Evolutionary conservation across 768 basidiomycete genomes (phyloP), one percentile per base, ranked within the genome.

Genomic region (Boletellus sp.): DNA sequence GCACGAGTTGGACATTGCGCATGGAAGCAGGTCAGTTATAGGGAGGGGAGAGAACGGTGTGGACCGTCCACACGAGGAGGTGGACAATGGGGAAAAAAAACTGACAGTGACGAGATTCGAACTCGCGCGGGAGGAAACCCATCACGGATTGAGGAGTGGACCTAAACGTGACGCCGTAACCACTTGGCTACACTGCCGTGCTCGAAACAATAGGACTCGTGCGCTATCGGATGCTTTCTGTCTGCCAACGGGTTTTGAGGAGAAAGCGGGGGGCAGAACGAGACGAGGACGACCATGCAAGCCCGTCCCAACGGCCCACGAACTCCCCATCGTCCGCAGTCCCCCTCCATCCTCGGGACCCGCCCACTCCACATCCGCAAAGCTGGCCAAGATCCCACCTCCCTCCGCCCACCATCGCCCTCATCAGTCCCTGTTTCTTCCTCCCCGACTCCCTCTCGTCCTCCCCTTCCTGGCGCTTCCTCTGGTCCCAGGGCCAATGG

Each of bases 161-260:
- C 75, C 75, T 77, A 77, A 77, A 77, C 76, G 76, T 77, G 75
- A 77, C 75, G 75, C 75, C 75, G 74, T 77, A 77, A 77, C 75
- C 75, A 77, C 75, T 77, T 76, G 75, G 75, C 75, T 76, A 77
- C 75, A 77, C 73, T 77, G 74, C 75, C 75, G 39, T 67, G 22
- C 3, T 15, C 0, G 8, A 24, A 5, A 2, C 0, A 0, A 0
- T 0, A 2, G 1, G 1, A 26, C 12, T 5, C 0, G 0, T 1
- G 38, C 37, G 35, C 23, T 36, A 58, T 47, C 23, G 31, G 43
- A 23, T 22, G 26, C 13, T 16, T 2, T 15, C 28, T 17, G 15
- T 50, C 10, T 48, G 41, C 52, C 38, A 52, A 58, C 47, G 56
- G 39, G 57, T 50, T 33, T 41, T 44, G 7, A 6, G 34, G n/a